Evolutionary conservation across 2,329 filamentous ascomycete genomes (phyloP).

Genomic region (Calonectria crousiana): DNA sequence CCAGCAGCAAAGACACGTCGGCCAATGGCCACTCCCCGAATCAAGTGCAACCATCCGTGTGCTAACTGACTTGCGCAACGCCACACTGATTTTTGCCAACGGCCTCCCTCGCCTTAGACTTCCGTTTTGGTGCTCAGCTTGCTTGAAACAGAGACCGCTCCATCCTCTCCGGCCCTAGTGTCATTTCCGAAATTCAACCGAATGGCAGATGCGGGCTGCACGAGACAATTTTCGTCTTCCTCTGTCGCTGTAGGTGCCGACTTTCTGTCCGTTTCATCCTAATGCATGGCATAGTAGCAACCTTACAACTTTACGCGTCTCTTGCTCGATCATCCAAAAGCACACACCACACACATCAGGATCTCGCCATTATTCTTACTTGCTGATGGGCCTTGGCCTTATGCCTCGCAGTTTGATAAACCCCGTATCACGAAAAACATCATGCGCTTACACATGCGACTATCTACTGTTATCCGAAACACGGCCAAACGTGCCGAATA

Average conservation of each 20-base stretch:
- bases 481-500: slow-evolving; percentile 2
- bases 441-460: slow-evolving; percentile 8
- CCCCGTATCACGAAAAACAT: not conserved
- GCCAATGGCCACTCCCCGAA: not conserved
- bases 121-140: not conserved
- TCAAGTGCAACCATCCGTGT: not conserved
- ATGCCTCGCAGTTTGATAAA: not conserved
- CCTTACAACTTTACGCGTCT: not conserved
- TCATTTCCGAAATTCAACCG: not conserved
- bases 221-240: slow-evolving; percentile 3
- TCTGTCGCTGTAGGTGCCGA: not conserved
- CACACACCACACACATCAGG: not conserved
- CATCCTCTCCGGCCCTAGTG: not conserved
- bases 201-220: not conserved
- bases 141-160: not conserved
- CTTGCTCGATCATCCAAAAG: not conserved
- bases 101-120: not conserved
- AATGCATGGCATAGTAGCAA: not conserved
- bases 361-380: not conserved
- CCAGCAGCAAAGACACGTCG: not conserved
- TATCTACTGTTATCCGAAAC: not conserved
- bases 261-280: not conserved
- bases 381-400: not conserved
- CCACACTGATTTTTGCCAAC: slow-evolving; percentile 1
- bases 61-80: not conserved